phyloP scores from a whole-genome alignment of 768 basidiomycete genomes.

The Pleurotus tuoliensis region DNA sequence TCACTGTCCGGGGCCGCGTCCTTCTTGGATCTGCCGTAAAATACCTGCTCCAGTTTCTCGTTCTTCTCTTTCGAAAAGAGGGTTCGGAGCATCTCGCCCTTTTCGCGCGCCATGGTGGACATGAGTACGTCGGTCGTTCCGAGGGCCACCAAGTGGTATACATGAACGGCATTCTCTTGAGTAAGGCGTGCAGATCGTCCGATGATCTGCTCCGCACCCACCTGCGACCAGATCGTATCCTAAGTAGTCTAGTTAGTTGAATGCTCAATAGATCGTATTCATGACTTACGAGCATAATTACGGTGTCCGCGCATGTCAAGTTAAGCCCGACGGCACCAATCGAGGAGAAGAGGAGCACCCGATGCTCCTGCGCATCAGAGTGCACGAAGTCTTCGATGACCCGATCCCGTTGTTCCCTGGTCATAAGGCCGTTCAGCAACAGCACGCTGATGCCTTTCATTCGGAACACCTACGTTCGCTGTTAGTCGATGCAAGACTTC shows the following conservation, averaged over 20 bases:
- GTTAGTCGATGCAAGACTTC: background rate
- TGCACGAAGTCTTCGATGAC: background rate
- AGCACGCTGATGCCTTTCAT: background rate
- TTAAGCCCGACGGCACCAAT: slow-evolving; percentile 3
- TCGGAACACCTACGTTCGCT: background rate
- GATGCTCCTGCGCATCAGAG: background rate
- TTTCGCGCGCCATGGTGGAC: background rate
- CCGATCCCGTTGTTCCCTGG: background rate
- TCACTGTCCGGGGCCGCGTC: background rate
- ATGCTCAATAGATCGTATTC: no score
- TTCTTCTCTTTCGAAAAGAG: background rate
- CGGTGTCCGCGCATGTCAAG: background rate
- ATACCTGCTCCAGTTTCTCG: background rate
- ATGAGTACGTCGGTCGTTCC: slow-evolving; percentile 8
- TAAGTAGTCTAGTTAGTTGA: background rate
- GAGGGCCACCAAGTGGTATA: slow-evolving; percentile 6
- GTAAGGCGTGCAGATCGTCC: slow-evolving; percentile 5
- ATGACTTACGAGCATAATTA: slow-evolving; percentile 2
- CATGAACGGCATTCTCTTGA: slow-evolving; percentile 7
- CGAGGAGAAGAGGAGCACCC: slow-evolving; percentile 5
- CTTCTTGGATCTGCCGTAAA: background rate
- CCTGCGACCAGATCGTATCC: slow-evolving; percentile 9
- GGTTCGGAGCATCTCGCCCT: slow-evolving; percentile 1
- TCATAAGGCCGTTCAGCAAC: background rate
- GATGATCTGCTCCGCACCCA: background rate